Evolutionary conservation across 805 yeast species (phyloP).

Genomic region (Yarrowia deformans): DNA sequence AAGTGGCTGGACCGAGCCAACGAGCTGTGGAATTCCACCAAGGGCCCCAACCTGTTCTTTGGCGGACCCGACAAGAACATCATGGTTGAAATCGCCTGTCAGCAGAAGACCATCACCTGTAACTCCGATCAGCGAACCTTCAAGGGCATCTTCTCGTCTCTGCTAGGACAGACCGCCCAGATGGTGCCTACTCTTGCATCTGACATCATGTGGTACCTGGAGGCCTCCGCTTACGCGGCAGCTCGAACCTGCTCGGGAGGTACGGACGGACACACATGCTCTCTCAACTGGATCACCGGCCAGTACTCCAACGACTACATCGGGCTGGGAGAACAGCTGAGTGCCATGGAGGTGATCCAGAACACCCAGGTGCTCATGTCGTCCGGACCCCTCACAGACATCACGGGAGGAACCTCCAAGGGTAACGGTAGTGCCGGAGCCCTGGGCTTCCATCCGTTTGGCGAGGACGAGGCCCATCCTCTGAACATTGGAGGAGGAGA

Average conservation of each 20-base stretch:
- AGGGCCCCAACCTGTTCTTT: conserved; percentile 56
- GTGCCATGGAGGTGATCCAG: conserved; percentile 72
- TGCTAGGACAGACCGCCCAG: conserved; percentile 67
- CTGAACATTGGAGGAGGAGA: conserved; percentile 43
- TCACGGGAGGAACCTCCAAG: conserved; percentile 71
- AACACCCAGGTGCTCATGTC: conserved; percentile 52
- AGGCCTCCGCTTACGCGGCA: conserved; percentile 70
- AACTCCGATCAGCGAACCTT: conserved; percentile 78
- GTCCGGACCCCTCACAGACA: conserved; percentile 68
- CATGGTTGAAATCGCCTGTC: conserved; percentile 79
- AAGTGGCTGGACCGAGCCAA: conserved; percentile 65
- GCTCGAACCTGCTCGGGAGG: conserved; percentile 85
- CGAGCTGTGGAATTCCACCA: conserved; percentile 57
- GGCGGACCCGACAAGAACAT: conserved; percentile 53
- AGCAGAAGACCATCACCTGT: conserved; percentile 59
- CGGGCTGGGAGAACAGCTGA: conserved; percentile 87
- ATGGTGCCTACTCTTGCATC: conserved; percentile 61
- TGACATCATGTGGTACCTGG: conserved; percentile 56
- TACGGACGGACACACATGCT: conserved; percentile 81
- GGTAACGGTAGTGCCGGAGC: conserved; percentile 75
- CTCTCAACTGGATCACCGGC: conserved; percentile 67
- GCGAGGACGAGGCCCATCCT: conserved; percentile 40
- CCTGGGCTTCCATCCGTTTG: conserved; percentile 14
- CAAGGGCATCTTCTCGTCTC: conserved; percentile 72
- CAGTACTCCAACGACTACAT: conserved; percentile 67